Conservation (phyloP, 345 rosid genomes). For the Sapria himalayana region DNA sequence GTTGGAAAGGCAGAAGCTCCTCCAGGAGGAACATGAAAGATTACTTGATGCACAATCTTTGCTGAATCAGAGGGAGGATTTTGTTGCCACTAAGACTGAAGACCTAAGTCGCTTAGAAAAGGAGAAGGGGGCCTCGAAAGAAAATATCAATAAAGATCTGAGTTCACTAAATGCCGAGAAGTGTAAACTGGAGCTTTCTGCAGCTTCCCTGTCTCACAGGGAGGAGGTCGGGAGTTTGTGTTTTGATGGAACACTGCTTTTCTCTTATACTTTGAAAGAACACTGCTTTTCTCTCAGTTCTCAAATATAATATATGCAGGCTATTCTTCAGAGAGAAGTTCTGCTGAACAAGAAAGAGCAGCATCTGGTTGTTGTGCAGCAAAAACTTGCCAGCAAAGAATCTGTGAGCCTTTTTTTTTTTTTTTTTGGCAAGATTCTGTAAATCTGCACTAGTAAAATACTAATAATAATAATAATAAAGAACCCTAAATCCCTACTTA, state of each 20-base stretch:
- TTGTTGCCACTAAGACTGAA: conserved; percentile 40
- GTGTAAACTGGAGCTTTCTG: conserved; percentile 28
- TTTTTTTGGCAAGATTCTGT: too few species aligned
- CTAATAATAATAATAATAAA: too few species aligned
- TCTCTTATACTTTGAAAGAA: neutral
- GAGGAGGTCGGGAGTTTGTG: conserved; percentile 41
- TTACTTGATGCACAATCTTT: conserved; percentile 55
- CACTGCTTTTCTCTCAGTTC: conserved; percentile 2
- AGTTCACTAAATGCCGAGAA: conserved; percentile 31
- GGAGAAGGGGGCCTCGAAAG: conserved; percentile 35
- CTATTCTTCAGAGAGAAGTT: conserved; percentile 35
- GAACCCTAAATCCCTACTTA: too few species aligned
- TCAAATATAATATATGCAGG: conserved; percentile 19
- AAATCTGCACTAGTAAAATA: too few species aligned
- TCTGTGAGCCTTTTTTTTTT: conserved; percentile 43
- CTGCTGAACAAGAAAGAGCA: conserved; percentile 43
- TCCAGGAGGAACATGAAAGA: conserved; percentile 68
- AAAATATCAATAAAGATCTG: conserved; percentile 29
- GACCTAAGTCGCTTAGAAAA: conserved; percentile 42
- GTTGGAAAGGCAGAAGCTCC: conserved; percentile 46
- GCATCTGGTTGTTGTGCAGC: conserved; percentile 50
- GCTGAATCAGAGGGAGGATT: conserved; percentile 71
- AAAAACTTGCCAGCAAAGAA: conserved; percentile 47
- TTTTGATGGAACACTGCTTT: neutral
- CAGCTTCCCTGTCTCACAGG: conserved; percentile 34